These are phyloP conservation scores for Metarhizium sp. DNA, from an alignment of 2,329 filamentous ascomycete species.

Conservation along the genomic window DNA sequence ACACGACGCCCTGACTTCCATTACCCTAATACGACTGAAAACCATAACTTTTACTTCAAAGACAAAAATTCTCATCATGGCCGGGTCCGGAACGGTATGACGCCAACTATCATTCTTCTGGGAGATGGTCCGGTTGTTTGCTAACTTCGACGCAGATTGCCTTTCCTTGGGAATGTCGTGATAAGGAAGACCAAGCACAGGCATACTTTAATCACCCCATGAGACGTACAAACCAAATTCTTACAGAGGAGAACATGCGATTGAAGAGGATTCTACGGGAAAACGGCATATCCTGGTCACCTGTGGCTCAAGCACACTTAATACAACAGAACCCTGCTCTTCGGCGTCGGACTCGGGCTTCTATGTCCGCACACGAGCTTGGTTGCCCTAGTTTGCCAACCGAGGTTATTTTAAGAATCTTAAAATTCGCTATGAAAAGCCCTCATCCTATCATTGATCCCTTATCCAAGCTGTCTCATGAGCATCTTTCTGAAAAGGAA, in stretches of 20 bases:
- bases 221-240: slow-evolving; percentile 34
- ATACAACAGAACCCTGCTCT: slow-evolving; percentile 20
- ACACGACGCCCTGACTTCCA: not conserved
- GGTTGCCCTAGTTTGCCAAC: slow-evolving; percentile 36
- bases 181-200: slow-evolving; percentile 41
- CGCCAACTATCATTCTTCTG: not conserved
- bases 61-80: not conserved
- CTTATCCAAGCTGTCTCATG: slow-evolving; percentile 32
- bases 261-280: slow-evolving; percentile 43
- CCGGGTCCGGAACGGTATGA: not conserved
- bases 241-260: slow-evolving; percentile 38
- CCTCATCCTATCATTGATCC: slow-evolving; percentile 43
- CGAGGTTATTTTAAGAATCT: slow-evolving; percentile 42
- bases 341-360: slow-evolving; percentile 23
- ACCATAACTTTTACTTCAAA: not conserved
- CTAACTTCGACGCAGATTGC: slow-evolving; percentile 14
- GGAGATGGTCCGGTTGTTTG: not conserved
- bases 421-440: slow-evolving; percentile 41
- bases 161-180: slow-evolving; percentile 41
- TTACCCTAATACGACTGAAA: not conserved
- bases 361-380: slow-evolving; percentile 17
- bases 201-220: slow-evolving; percentile 37
- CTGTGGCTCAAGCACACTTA: slow-evolving; percentile 23
- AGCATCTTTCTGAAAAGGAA: slow-evolving; percentile 35
- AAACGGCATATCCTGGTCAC: slow-evolving; percentile 42